phyloP scores from a whole-genome alignment of 768 basidiomycete species.

The Hypholoma sublateritium region DNA sequence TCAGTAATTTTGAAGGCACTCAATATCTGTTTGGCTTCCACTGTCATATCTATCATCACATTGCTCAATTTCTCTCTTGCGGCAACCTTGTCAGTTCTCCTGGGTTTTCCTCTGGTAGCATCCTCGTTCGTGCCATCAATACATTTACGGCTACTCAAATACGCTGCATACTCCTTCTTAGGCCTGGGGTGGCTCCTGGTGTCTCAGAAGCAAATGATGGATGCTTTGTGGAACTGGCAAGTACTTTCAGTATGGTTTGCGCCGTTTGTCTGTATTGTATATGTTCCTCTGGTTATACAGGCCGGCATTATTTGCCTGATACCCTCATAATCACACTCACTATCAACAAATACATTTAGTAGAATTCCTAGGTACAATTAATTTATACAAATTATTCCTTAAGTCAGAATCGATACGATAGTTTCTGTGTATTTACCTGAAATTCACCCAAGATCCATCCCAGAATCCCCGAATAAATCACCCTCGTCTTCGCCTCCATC shows the following conservation, averaged over 20 bases:
- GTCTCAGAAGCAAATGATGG: constrained; percentile 40
- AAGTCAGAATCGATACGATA: not conserved
- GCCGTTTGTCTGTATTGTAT: constrained; percentile 80
- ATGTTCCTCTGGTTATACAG: constrained; percentile 72
- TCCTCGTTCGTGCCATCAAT: constrained; percentile 30
- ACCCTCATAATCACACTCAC: constrained; percentile 2
- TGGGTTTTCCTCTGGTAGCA: constrained; percentile 65
- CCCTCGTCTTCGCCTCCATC: constrained; percentile 33
- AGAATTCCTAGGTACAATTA: not conserved
- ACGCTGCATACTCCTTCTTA: constrained; percentile 42
- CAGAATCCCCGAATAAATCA: constrained; percentile 51
- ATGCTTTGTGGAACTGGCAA: constrained; percentile 76
- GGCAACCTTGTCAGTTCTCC: constrained; percentile 59
- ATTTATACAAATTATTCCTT: not conserved
- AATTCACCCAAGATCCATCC: constrained; percentile 35
- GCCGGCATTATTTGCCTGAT: constrained; percentile 57
- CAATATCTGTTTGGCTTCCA: constrained; percentile 82
- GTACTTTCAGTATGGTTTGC: constrained; percentile 80
- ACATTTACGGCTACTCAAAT: constrained; percentile 27
- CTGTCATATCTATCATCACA: constrained; percentile 79
- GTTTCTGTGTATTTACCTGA: not conserved
- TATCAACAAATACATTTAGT: not conserved
- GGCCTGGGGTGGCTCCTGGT: constrained; percentile 62
- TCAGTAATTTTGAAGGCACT: constrained; percentile 64
- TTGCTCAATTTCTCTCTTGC: constrained; percentile 94